Base-by-base conservation (phyloP, 2,329 filamentous ascomycete species). In the Clonostachys rhizophaga region DNA sequence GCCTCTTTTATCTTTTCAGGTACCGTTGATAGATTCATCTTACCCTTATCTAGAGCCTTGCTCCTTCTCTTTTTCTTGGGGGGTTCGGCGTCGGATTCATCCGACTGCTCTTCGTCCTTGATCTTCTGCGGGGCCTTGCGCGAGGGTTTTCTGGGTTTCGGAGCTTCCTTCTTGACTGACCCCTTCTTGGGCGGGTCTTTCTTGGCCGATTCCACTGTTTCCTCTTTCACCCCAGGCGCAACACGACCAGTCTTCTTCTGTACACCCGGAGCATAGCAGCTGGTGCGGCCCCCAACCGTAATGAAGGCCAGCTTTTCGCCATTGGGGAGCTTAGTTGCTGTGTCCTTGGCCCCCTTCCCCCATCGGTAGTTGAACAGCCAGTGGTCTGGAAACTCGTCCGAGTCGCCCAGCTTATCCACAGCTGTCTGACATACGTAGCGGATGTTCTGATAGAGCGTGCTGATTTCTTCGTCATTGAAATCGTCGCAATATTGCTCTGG, bases 401-500 rank as follows among this genome's bases (percentile, higher is more conserved):
- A 91, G 53, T 97, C 91, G 3, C 83, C 90, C 6, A 96, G 76
- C 24, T 84, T 74, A 43, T 88, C 88, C 17, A 92, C 84, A 0
- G 92, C 89, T 1, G 83, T 86, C 49, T 85, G 79, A 62, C 90
- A 96, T 9, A 99, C 86, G 52, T 88, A 83, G 49, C 86, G 76
- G 40, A 96, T 84, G 0, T 84, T 78, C 9, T 83, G 73, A 63
- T 94, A 85, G 3, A 99, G 72, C 37, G 73, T 75, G 53, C 79
- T 76, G 52, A 95, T 81, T 63, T 96, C 86, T 1, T 70, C 76
- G 34, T 88, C 81, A 51, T 64, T 75, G 54, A 97, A 87, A 0
- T 88, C 87, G 58, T 96, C 85, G 66, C 86, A 90, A 68, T 95
- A 95, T 62, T 96, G 90, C 63, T 96, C 92, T 0, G 94, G 94